Base-by-base conservation (phyloP, 352 stramenopile species). In the Pythium insidiosum region DNA sequence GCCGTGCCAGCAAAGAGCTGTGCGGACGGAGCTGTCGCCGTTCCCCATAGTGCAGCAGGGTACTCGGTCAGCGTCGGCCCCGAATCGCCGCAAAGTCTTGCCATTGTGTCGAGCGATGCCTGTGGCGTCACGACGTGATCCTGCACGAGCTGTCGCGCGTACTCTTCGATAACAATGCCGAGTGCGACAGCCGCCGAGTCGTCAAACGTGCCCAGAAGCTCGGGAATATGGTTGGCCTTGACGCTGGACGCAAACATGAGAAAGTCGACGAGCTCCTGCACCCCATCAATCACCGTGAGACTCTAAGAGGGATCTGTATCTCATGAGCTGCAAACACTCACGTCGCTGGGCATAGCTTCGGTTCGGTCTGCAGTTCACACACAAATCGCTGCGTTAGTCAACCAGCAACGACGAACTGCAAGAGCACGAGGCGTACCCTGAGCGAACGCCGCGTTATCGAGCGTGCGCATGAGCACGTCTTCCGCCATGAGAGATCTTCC, bases 161-260 rank as follows among this genome's bases (percentile, higher is more conserved):
- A 90, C 45, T 93, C 80, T 26, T 93, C 75, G 29, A 84, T 61
- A 11, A 90, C 66, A 37, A 93, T 84, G n/a, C 68, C 68, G 12
- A 61, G 44, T 1, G 76, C 76, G 24, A 88, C 47, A 5, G 81
- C 78, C 16, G 81, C 78, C 6, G 78, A 81, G 38, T 88, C 63
- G 26, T 94, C 78, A 33, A 94, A 67, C n/a, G 63, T 76, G 4
- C 81, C 81, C n/a, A 90, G 56, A 23, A 94, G 65, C 46, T 91
- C 81, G 1, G 66, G 62, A 25, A 84, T 48, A 2, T 73, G 61
- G 4, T 59, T 58, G 9, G 59, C 43, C 56, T 94, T 88, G 20
- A 88, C 40, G 47, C 78, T 90, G 13, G 68, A 53, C 24, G 69
- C 54, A 34, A 84, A 71, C 3, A 91, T 64, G 15, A 89, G 29